Evolutionary conservation across 805 yeast species (phyloP), one percentile per base, ranked within the genome.

Genomic region (Candida montana): DNA sequence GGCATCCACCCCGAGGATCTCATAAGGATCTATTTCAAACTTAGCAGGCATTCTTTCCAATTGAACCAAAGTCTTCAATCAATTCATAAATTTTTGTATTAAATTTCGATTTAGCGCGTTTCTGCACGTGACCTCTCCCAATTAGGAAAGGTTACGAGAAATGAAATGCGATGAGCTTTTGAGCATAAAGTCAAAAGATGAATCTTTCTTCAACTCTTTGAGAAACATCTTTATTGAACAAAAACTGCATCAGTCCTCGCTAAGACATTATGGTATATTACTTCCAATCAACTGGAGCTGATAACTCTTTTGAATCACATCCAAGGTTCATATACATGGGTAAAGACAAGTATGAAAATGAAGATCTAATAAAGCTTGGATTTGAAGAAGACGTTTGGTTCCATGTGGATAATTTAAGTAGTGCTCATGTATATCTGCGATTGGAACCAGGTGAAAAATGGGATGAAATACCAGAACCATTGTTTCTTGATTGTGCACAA

Each of bases 371-470:
- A 42, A 78, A 77, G 55, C 72, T 76, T 51, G 85, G 90, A 1
- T 72, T 74, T 46, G 79, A 77, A 20, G 74, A 74, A 44, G 81
- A 83, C 56, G 64, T 83, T 4, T 85, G 95, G 91, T 85, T 86
- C 54, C 95, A 84, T 59, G 88, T 82, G 7, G 90, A 83, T 50
- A 81, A 80, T 49, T 67, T 77, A 36, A 80, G 88, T 4, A 79
- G 88, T 33, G 93, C 90, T 0, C 95, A 86, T 57, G 71, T 86
- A 9, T 86, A 86, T 52, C 63, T 83, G 21, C 72, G 86, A 42
- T 59, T 81, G 17, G 64, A 69, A 2, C 55, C 57, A 2, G 74
- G 70, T 18, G 79, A 74, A 40, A 38, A 55, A 18, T 62, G 74
- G 58, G 74, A 68, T 5, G 64, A 63, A 20, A 73, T 83, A 15